Evolutionary conservation across 2,329 filamentous ascomycete species (phyloP).

Genomic region (Aureobasidium namibiae): DNA sequence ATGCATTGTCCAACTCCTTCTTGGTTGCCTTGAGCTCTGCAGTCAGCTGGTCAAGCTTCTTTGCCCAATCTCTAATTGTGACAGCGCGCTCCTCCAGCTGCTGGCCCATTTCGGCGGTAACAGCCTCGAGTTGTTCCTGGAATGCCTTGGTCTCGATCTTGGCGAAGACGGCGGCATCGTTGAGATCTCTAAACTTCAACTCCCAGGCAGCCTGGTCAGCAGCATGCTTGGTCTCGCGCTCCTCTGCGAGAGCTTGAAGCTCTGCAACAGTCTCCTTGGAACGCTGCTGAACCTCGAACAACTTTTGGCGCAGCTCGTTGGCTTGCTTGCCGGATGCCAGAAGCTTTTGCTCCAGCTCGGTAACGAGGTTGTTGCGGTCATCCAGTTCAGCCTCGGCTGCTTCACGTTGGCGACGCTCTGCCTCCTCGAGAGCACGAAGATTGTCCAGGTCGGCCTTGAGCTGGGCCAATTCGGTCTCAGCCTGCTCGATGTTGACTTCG

Average conservation of each 20-base stretch:
- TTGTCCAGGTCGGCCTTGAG: conserved; percentile 28
- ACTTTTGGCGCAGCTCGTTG: conserved; percentile 41
- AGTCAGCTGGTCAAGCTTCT: conserved; percentile 14
- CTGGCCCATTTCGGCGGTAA: conserved; percentile 20
- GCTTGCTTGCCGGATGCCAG: conserved; percentile 35
- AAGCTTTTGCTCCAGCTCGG: conserved; percentile 32
- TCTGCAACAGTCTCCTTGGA: conserved; percentile 31
- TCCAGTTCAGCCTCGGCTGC: conserved; percentile 36
- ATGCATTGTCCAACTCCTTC: conserved; percentile 16
- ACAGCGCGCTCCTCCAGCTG: conserved; percentile 24
- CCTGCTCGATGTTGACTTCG: conserved; percentile 26
- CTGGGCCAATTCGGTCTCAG: conserved; percentile 25
- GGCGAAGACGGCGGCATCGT: conserved; percentile 28
- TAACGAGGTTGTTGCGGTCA: conserved; percentile 33
- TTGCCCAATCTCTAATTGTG: conserved; percentile 21
- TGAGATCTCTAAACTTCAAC: conserved; percentile 30
- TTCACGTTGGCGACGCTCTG: conserved; percentile 37
- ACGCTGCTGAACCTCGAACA: conserved; percentile 38
- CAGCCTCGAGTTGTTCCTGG: conserved; percentile 27
- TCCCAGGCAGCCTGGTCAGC: conserved; percentile 30
- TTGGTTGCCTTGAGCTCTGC: conserved; percentile 19
- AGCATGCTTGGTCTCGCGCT: conserved; percentile 32
- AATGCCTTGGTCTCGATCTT: conserved; percentile 29
- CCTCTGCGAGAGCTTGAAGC: conserved; percentile 29
- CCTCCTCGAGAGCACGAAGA: conserved; percentile 29